Conservation (phyloP, 148 eudicot genomes). For the Rhododendron ferrugineum region DNA sequence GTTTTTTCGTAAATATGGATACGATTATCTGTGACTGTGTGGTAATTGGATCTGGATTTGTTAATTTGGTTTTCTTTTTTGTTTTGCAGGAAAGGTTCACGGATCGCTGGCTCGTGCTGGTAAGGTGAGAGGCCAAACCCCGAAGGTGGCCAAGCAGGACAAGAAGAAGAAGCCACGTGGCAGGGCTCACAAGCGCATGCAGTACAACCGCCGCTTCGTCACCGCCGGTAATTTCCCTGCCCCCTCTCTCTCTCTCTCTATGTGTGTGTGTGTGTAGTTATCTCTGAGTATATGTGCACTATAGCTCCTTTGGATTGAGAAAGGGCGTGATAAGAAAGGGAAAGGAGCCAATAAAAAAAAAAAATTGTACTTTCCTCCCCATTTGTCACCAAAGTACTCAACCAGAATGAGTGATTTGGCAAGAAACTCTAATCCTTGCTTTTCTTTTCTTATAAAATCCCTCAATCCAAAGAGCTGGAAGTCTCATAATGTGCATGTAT, state of each 20-base stretch:
- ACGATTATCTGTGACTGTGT: not conserved
- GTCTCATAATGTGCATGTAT: not conserved
- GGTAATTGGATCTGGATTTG: not conserved
- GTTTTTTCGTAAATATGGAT: not conserved
- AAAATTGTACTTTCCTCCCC: not conserved
- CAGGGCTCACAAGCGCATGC: constrained; percentile 87
- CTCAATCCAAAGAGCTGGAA: not conserved
- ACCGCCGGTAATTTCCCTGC: constrained; percentile 57
- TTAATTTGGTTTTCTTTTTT: not conserved
- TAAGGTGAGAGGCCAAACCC: constrained; percentile 90
- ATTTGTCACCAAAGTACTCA: not conserved
- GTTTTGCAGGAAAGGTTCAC: constrained; percentile 65
- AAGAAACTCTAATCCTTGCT: not conserved
- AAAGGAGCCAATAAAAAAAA: not conserved
- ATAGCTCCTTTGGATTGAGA: not conserved
- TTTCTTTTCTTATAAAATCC: not conserved
- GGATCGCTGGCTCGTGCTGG: constrained; percentile 97
- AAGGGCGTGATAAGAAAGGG: not conserved
- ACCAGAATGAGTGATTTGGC: not conserved
- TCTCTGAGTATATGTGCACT: not conserved
- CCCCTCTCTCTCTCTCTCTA: not conserved
- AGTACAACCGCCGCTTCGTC: constrained; percentile 86
- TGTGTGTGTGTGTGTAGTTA: not conserved
- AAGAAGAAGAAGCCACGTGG: constrained; percentile 98
- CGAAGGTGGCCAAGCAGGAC: constrained; percentile 84